A percentile compares a stretch with the other conserved stretches of the same genome.
Conservation (phyloP, 768 basidiomycete genomes). For the Suillus decipiens region DNA sequence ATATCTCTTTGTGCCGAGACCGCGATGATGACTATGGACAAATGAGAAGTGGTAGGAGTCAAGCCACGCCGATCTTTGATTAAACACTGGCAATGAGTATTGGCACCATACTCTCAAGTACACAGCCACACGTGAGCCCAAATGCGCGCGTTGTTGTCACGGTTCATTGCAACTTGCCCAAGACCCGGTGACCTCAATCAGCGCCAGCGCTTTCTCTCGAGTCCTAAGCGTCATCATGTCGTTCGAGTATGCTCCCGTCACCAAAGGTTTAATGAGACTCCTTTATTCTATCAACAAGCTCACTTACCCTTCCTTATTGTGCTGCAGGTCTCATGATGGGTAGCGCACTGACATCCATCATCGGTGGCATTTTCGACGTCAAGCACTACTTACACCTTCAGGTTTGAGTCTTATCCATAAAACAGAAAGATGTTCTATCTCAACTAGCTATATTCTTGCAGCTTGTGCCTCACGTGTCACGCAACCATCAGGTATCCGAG, state of each 20-base stretch:
- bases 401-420: conserved; percentile 39
- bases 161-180: neutral
- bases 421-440: neutral
- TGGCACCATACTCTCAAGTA: neutral
- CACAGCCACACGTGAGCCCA: conserved; percentile 2
- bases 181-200: neutral
- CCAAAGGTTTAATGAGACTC: conserved; percentile 59
- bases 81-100: neutral
- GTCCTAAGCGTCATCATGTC: conserved; percentile 50
- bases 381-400: conserved; percentile 90
- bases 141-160: neutral
- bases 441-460: conserved; percentile 30
- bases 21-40: neutral
- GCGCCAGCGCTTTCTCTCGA: neutral
- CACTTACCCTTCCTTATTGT: neutral
- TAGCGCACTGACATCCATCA: conserved; percentile 69
- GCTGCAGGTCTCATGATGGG: conserved; percentile 73
- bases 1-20: neutral
- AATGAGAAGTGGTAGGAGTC: neutral
- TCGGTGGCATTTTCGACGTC: conserved; percentile 77
- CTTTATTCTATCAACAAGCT: conserved; percentile 2
- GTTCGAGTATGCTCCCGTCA: conserved; percentile 81
- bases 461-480: conserved; percentile 89
- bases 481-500: conserved; percentile 74
- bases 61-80: neutral